phyloP scores from a whole-genome alignment of 2,329 filamentous ascomycete genomes.

The Colletotrichum sp. region DNA sequence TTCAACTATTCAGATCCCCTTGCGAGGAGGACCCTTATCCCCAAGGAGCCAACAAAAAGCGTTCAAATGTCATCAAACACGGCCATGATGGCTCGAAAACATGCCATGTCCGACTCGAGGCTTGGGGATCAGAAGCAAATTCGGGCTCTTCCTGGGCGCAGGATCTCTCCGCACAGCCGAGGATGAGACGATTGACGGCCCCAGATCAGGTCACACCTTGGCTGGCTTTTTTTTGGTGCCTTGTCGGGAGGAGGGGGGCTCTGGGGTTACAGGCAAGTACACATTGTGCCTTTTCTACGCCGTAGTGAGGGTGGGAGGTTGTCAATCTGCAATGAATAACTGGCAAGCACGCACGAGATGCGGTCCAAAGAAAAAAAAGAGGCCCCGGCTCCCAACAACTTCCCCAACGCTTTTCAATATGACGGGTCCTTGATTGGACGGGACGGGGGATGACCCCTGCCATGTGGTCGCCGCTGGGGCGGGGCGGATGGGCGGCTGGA shows the following conservation, averaged over 20 bases:
- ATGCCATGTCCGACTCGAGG: neutral
- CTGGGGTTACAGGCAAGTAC: neutral
- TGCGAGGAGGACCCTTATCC: neutral
- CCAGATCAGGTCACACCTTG: constrained; percentile 17
- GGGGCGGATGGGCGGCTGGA: constrained; percentile 16
- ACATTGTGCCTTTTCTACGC: neutral
- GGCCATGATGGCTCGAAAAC: neutral
- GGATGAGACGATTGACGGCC: constrained; percentile 14
- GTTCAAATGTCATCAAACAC: neutral
- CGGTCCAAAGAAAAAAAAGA: constrained; percentile 9
- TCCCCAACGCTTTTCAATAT: constrained; percentile 21
- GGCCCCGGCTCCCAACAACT: constrained; percentile 18
- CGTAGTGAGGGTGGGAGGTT: constrained; percentile 6
- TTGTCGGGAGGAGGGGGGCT: neutral
- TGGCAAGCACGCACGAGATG: constrained; percentile 13
- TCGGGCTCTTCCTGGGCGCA: neutral
- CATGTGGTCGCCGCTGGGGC: constrained; percentile 13
- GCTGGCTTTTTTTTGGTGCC: constrained; percentile 2
- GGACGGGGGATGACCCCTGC: constrained; percentile 2
- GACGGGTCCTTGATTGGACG: constrained; percentile 8
- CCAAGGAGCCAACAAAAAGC: constrained; percentile 6
- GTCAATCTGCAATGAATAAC: constrained; percentile 18
- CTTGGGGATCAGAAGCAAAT: constrained; percentile 17
- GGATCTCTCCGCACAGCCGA: constrained; percentile 16
- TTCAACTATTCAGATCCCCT: neutral